Evolutionary conservation across 768 basidiomycete genomes (phyloP).

Genomic region (Leccinum incarnatum): DNA sequence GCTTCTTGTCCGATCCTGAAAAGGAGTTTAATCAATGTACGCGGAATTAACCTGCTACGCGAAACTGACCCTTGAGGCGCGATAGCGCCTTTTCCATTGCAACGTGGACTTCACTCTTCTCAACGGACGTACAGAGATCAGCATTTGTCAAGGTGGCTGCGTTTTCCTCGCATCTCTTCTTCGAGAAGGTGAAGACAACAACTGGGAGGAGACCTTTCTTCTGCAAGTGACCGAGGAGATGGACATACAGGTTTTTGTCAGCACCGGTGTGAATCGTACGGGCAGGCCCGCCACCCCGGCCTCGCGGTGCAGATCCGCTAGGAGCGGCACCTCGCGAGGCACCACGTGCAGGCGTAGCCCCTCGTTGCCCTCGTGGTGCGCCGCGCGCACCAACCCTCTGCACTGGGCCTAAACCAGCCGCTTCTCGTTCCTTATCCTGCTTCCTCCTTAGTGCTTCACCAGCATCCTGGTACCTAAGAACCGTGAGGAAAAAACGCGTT

Average conservation of each 20-base stretch:
- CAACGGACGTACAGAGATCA: constrained; percentile 83
- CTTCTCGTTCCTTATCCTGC: constrained; percentile 98
- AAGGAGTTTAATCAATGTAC: constrained; percentile 3
- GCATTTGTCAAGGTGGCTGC: constrained; percentile 84
- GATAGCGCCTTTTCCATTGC: constrained; percentile 90
- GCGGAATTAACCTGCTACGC: background rate
- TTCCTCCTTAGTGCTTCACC: constrained; percentile 86
- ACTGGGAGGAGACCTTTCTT: constrained; percentile 89
- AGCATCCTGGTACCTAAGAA: constrained; percentile 80
- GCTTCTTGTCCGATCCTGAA: constrained; percentile 82
- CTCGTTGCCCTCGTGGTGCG: constrained; percentile 48
- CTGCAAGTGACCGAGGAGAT: constrained; percentile 80
- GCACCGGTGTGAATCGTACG: constrained; percentile 63
- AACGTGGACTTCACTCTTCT: constrained; percentile 97
- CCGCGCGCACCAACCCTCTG: constrained; percentile 83
- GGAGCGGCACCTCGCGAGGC: constrained; percentile 49
- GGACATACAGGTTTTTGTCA: constrained; percentile 93
- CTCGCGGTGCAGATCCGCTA: constrained; percentile 33
- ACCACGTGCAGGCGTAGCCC: constrained; percentile 50
- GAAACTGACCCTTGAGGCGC: constrained; percentile 73
- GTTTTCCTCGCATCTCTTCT: constrained; percentile 96
- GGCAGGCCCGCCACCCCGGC: constrained; percentile 45
- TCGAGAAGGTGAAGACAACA: constrained; percentile 96
- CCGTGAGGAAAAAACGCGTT: constrained; percentile 1
- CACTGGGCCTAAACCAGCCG: constrained; percentile 85